Base-by-base conservation (phyloP, 805 yeast species). In the Komagataella mondaviorum region DNA sequence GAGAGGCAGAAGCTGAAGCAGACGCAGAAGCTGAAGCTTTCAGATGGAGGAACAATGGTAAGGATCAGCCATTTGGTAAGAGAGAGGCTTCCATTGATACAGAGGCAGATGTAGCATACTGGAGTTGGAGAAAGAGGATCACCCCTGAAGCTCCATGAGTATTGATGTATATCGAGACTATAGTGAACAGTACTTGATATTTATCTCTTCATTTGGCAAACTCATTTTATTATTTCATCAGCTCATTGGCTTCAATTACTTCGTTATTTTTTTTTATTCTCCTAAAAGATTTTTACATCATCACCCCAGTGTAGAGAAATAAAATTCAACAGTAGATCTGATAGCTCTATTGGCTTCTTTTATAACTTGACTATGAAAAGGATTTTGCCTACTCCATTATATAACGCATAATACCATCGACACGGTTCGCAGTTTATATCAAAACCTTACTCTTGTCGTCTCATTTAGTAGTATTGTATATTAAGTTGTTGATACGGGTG, bases 391-490 rank as follows among this genome's bases (percentile, higher is more conserved):
- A 20, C 39, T 30, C 12, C 14, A 7, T 30, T 30, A 30, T 14
- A 12, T 14, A 30, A 10, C 3, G 39, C 14, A 2, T 30, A 10
- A 30, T 10, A 30, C 14, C 20, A 20, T 30, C 8, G 39, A 5
- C 39, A 30, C 6, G 14, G 5, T 10, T 30, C 4, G 39, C n/a
- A 30, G 39, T 14, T 30, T 14, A 30, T 10, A 6, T 30, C 8
- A 14, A 8, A 3, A 10, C 46, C 22, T 48, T 46, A 6, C 45
- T 48, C 44, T 23, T 47, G 22, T 51, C 48, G 30, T 23, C 45
- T 23, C 44, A 47, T 44, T 60, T 72, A 60, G 60, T 71, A 62
- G 54, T 65, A 62, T 60, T 71, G 3, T 45, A 16, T 46, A 30
- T 23, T 16, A 45, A 2, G 17, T 44, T 18, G 8, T 18, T 24